Conservation (phyloP, 345 rosid species). For the Geranium brycei region DNA sequence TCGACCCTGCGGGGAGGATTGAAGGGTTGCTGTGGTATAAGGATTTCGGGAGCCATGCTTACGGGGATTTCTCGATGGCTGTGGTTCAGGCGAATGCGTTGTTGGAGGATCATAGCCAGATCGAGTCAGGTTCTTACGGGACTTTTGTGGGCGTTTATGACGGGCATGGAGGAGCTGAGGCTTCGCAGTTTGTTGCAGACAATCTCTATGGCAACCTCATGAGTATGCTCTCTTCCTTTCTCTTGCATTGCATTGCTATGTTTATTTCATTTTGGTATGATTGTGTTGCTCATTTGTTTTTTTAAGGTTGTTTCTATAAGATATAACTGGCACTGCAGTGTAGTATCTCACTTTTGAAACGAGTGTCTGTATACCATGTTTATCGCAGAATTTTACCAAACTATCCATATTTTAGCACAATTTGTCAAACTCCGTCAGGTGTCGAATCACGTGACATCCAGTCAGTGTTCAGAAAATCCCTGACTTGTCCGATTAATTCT, state of each 20-base stretch:
- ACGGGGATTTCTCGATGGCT: slow-evolving; percentile 78
- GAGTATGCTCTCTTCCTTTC: slow-evolving; percentile 26
- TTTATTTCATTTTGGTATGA: not conserved
- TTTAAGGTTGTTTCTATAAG: too few species aligned
- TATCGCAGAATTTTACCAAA: too few species aligned
- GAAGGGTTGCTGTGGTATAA: slow-evolving; percentile 62
- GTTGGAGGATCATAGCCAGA: slow-evolving; percentile 76
- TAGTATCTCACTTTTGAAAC: not conserved
- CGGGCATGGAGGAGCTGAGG: slow-evolving; percentile 80
- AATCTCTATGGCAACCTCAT: slow-evolving; percentile 49
- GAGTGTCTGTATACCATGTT: too few species aligned
- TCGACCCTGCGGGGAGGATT: slow-evolving; percentile 10
- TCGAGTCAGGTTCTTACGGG: slow-evolving; percentile 63
- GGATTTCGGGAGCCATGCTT: slow-evolving; percentile 48
- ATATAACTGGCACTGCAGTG: too few species aligned
- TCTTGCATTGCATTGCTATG: not conserved
- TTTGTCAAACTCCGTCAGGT: too few species aligned
- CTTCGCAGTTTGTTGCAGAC: slow-evolving; percentile 47
- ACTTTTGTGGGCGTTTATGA: slow-evolving; percentile 69
- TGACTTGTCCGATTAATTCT: too few species aligned
- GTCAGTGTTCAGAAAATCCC: too few species aligned
- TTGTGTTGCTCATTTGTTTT: too few species aligned
- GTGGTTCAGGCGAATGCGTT: slow-evolving; percentile 58
- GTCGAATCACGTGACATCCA: too few species aligned
- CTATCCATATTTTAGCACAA: too few species aligned